Evolutionary conservation across 768 basidiomycete species (phyloP).

Genomic region (Suillus sp.): DNA sequence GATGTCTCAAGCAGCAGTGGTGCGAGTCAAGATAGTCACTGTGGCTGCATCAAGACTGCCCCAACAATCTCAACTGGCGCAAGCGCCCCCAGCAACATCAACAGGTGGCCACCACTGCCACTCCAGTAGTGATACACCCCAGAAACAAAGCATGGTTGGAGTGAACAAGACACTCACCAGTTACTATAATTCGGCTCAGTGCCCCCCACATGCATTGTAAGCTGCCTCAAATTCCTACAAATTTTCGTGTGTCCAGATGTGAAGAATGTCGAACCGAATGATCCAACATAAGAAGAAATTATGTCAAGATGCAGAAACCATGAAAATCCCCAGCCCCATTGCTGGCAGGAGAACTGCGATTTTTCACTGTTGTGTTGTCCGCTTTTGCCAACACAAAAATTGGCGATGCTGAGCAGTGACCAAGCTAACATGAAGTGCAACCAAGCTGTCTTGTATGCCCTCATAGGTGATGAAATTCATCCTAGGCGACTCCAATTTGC

Average conservation of each 20-base stretch:
- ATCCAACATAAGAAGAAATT: constrained; percentile 18
- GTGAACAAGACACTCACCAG: constrained; percentile 37
- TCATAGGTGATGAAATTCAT: constrained; percentile 16
- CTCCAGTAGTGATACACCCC: constrained; percentile 23
- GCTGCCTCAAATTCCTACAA: neutral
- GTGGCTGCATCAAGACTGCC: constrained; percentile 13
- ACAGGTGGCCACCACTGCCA: constrained; percentile 7
- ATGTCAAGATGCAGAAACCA: constrained; percentile 28
- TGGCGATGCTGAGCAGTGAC: constrained; percentile 12
- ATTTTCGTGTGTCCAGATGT: constrained; percentile 10
- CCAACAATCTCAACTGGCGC: constrained; percentile 13
- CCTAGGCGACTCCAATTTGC: constrained; percentile 11
- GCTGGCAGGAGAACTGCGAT: constrained; percentile 25
- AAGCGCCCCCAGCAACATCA: constrained; percentile 11
- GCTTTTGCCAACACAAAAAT: constrained; percentile 14
- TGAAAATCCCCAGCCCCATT: constrained; percentile 24
- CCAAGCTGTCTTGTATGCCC: constrained; percentile 20
- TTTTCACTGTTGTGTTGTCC: constrained; percentile 29
- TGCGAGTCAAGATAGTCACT: constrained; percentile 32
- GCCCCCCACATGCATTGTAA: constrained; percentile 5
- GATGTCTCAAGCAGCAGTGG: constrained; percentile 23
- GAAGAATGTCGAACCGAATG: constrained; percentile 15
- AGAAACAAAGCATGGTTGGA: constrained; percentile 24
- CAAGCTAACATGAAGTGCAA: constrained; percentile 1
- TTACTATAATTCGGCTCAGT: constrained; percentile 20